A percentile compares a stretch with the other conserved stretches of the same genome.
Conservation (phyloP, 768 basidiomycete genomes). For the Coprinellus aureogranulatus region DNA sequence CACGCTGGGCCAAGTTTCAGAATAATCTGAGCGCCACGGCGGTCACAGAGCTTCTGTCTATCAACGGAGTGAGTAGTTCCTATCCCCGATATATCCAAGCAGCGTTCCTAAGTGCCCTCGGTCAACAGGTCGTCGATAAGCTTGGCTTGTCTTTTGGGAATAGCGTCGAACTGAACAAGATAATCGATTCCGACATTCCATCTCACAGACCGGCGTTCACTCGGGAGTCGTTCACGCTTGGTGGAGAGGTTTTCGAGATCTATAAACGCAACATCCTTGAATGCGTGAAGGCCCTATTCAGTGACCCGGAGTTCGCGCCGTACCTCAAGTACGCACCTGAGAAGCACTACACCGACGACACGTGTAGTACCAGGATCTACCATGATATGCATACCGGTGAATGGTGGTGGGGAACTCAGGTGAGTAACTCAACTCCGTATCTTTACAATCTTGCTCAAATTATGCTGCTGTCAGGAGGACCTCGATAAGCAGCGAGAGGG, state of each 20-base stretch:
- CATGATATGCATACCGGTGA: conserved; percentile 46
- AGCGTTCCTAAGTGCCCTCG: no score
- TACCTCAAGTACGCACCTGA: conserved; percentile 34
- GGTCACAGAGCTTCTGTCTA: no score
- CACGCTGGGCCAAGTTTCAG: no score
- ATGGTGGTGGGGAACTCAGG: conserved; percentile 55
- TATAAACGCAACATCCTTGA: conserved; percentile 38
- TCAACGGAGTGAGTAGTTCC: no score
- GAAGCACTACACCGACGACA: conserved; percentile 31
- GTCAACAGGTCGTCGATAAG: no score
- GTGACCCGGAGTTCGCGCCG: conserved; percentile 29
- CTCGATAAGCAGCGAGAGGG: conserved; percentile 11
- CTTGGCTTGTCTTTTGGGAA: no score
- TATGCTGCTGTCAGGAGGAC: conserved; percentile 14
- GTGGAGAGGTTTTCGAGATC: conserved; percentile 27
- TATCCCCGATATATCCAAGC: no score
- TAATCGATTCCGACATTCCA: no score
- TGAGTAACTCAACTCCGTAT: conserved; percentile 16
- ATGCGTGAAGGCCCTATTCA: conserved; percentile 31
- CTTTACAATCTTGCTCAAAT: neutral
- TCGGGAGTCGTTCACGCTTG: no score
- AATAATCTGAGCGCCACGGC: no score
- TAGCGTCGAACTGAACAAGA: no score
- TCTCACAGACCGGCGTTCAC: no score
- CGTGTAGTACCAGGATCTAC: conserved; percentile 26